Percentiles rank a stretch among this genome's conserved stretches.
phyloP scores from a whole-genome alignment of 306 rosid species.

The Echinosophora koreensis region DNA sequence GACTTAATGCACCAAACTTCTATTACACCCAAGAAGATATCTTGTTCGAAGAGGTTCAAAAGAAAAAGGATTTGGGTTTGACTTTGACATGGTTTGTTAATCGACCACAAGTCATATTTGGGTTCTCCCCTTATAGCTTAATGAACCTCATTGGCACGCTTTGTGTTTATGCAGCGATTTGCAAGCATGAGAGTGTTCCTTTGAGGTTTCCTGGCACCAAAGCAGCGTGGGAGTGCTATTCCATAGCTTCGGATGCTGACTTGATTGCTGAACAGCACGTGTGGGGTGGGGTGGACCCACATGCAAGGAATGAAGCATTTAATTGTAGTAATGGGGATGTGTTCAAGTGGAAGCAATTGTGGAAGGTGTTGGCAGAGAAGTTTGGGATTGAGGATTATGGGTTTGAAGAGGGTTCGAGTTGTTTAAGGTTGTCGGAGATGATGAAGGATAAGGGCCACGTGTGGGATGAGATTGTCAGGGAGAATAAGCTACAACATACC shows the following conservation, averaged over 20 bases:
- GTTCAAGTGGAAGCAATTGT: conserved; percentile 74
- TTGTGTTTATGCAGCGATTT: conserved; percentile 73
- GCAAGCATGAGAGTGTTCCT: conserved; percentile 68
- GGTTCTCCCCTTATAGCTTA: conserved; percentile 74
- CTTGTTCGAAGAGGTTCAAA: conserved; percentile 52
- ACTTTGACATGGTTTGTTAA: conserved; percentile 67
- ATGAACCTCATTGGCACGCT: conserved; percentile 67
- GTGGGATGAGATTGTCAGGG: conserved; percentile 71
- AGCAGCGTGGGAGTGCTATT: conserved; percentile 61
- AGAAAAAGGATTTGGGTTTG: conserved; percentile 42
- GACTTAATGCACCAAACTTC: conserved; percentile 57
- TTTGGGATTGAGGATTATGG: conserved; percentile 68
- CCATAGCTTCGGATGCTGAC: conserved; percentile 61
- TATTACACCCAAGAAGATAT: conserved; percentile 69
- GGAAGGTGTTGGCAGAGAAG: conserved; percentile 68
- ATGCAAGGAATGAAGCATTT: conserved; percentile 62
- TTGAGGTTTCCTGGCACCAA: conserved; percentile 64
- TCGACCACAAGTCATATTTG: conserved; percentile 63
- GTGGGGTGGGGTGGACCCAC: conserved; percentile 67
- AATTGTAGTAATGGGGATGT: conserved; percentile 70
- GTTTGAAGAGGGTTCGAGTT: conserved; percentile 49
- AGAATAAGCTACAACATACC: conserved; percentile 50
- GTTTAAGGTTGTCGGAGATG: conserved; percentile 53
- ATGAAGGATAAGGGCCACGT: conserved; percentile 61
- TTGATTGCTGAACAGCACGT: conserved; percentile 69